phyloP scores from a whole-genome alignment of 768 basidiomycete species.

The Suillus fuscotomentosus region DNA sequence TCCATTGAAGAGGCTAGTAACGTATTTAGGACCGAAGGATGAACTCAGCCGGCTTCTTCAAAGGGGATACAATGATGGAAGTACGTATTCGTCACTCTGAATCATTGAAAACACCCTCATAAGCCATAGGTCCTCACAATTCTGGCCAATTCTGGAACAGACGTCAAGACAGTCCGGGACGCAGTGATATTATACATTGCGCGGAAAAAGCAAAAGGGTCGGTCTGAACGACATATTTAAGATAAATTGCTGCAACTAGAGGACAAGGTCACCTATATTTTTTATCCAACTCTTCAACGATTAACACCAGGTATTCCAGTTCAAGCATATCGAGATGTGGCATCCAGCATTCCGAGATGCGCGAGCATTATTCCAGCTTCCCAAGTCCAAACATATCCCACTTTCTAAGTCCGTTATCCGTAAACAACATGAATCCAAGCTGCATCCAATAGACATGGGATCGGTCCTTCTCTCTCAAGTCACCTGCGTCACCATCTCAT shows the following conservation, averaged over 20 bases:
- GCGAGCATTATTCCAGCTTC: neutral
- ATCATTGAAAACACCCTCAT: neutral
- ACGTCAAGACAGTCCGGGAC: neutral
- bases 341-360: neutral
- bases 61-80: neutral
- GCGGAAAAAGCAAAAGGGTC: neutral
- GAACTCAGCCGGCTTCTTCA: neutral
- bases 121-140: neutral
- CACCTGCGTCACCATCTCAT: neutral
- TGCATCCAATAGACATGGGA: neutral
- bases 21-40: neutral
- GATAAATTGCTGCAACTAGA: neutral
- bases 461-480: neutral
- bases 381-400: neutral
- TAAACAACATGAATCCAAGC: neutral
- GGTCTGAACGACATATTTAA: neutral
- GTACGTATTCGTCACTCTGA: neutral
- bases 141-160: neutral
- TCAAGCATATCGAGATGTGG: neutral
- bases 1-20: neutral
- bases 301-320: neutral
- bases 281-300: neutral
- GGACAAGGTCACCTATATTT: neutral
- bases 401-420: neutral
- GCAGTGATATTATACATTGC: neutral